These are phyloP conservation scores for Linnemannia elongata DNA, from an alignment of 192 early-diverging fungal genomes.

Conservation along the genomic window DNA sequence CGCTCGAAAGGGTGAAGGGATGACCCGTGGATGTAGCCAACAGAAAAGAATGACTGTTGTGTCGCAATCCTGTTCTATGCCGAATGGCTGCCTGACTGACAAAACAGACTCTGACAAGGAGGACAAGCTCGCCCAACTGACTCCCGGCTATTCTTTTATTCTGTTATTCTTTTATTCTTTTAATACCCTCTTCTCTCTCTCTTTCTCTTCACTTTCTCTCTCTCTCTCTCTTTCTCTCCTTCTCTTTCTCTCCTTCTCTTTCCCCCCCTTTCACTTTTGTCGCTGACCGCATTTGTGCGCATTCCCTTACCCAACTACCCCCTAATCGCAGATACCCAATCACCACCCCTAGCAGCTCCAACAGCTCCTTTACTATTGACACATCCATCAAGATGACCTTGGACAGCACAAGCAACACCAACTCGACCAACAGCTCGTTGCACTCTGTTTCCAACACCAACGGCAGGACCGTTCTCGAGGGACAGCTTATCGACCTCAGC, in stretches of 20 bases:
- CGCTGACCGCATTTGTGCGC: neutral
- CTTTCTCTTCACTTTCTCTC: too few relatives aligned
- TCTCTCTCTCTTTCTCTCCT: neutral
- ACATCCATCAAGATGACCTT: neutral
- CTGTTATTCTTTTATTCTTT: neutral
- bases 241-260: neutral
- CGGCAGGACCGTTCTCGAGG: constrained; percentile 17
- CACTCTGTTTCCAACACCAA: constrained; percentile 20
- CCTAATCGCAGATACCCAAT: neutral
- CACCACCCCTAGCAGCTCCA: neutral
- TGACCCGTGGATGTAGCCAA: neutral
- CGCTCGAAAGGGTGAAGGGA: neutral
- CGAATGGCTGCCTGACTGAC: too few relatives aligned
- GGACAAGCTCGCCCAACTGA: too few relatives aligned
- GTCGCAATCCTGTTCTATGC: neutral
- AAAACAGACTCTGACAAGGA: too few relatives aligned
- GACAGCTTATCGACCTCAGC: constrained; percentile 36
- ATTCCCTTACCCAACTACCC: neutral
- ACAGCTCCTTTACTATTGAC: neutral
- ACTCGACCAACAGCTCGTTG: constrained; percentile 18
- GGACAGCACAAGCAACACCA: neutral
- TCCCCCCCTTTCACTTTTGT: neutral
- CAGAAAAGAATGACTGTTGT: neutral
- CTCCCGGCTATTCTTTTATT: too few relatives aligned
- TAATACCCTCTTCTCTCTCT: too few relatives aligned